A percentile compares a stretch with the other conserved stretches of the same genome.
Evolutionary conservation across 495 filamentous ascomycete genomes (phyloP).

Genomic region (Tuber indicum): DNA sequence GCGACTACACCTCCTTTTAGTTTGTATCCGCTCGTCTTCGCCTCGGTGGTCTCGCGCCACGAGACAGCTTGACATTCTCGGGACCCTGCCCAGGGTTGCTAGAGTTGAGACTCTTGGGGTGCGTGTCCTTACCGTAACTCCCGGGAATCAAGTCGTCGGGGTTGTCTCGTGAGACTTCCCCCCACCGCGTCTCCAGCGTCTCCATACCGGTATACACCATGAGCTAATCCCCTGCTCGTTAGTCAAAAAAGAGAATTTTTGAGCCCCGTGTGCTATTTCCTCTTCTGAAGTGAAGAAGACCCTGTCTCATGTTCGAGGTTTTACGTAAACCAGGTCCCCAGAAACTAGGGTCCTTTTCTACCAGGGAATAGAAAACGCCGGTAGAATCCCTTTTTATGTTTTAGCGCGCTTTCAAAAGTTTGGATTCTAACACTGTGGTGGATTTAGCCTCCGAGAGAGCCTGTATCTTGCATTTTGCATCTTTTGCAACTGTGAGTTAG

Average conservation of each 20-base stretch:
- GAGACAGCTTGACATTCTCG: not conserved
- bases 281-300: not conserved
- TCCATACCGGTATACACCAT: not conserved
- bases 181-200: not conserved
- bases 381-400: not conserved
- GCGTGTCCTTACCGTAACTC: not conserved
- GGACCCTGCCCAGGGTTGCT: not conserved
- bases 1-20: not conserved
- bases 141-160: not conserved
- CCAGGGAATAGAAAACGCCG: not conserved
- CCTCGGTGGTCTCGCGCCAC: not conserved
- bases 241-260: not conserved
- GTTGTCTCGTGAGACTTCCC: not conserved
- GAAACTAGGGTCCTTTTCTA: not conserved
- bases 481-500: not conserved
- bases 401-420: not conserved
- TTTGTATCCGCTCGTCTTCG: not conserved
- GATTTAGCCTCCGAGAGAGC: not conserved
- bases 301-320: not conserved
- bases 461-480: not conserved
- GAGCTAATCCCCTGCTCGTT: not conserved
- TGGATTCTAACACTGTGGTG: not conserved
- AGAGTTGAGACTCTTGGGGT: not conserved
- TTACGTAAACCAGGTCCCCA: not conserved
- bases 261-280: not conserved